Conservation (phyloP, 2,329 filamentous ascomycete species). For the Emergomyces pasteurianus region DNA sequence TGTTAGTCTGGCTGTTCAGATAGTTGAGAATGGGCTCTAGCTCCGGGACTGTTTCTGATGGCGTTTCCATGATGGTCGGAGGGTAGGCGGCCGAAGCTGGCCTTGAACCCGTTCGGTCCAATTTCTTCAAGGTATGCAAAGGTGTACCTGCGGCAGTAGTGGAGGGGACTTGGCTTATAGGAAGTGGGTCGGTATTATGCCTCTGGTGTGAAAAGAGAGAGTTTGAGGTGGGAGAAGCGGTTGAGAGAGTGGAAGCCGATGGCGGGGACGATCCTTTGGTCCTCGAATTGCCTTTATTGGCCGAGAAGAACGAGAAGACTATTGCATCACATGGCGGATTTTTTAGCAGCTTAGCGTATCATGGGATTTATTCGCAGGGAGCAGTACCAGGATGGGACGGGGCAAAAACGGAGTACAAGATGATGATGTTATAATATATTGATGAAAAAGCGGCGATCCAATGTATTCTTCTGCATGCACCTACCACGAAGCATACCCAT, state of each 20-base stretch:
- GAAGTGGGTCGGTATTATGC: not conserved
- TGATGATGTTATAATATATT: too few species aligned
- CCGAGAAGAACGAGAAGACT: slow-evolving; percentile 2
- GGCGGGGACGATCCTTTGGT: not conserved
- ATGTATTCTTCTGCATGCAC: not conserved
- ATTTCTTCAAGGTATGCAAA: not conserved
- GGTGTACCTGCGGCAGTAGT: not conserved
- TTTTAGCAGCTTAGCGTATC: slow-evolving; percentile 2
- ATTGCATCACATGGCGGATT: not conserved
- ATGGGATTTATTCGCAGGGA: not conserved
- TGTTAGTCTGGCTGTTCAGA: slow-evolving; percentile 89
- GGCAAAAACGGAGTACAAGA: not conserved
- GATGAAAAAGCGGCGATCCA: not conserved
- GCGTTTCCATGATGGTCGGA: slow-evolving; percentile 75
- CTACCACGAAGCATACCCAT: slow-evolving; percentile 11
- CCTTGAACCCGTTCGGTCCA: slow-evolving; percentile 46
- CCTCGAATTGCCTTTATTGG: not conserved
- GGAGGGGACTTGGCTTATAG: not conserved
- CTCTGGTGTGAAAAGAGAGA: not conserved
- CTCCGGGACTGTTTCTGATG: slow-evolving; percentile 70
- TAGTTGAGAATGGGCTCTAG: slow-evolving; percentile 88
- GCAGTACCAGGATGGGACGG: not conserved
- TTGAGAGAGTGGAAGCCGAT: not conserved
- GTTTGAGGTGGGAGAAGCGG: not conserved
- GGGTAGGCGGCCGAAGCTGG: slow-evolving; percentile 78